These are phyloP conservation scores for Emericellopsis terricola DNA, from an alignment of 495 filamentous ascomycete species.

Conservation along the genomic window DNA sequence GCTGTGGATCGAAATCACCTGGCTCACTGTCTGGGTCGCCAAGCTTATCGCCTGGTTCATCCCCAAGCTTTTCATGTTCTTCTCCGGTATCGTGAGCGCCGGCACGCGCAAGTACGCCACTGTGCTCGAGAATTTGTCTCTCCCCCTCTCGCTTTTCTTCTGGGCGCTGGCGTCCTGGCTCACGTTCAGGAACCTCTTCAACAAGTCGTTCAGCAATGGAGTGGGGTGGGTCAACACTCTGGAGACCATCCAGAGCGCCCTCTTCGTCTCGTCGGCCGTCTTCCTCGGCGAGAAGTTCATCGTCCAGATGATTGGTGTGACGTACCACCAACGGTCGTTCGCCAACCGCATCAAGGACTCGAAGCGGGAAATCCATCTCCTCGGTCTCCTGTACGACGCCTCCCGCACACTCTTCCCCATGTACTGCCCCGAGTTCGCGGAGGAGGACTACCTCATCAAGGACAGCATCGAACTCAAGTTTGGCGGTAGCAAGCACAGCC, in stretches of 20 bases:
- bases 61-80: conserved; percentile 70
- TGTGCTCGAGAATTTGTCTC: conserved; percentile 61
- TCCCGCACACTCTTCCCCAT: conserved; percentile 74
- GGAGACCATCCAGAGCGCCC: conserved; percentile 54
- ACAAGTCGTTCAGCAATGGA: conserved; percentile 7
- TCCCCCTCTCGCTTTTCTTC: conserved; percentile 71
- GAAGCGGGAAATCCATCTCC: conserved; percentile 63
- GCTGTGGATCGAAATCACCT: conserved; percentile 80
- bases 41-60: conserved; percentile 67
- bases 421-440: conserved; percentile 75
- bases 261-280: conserved; percentile 60
- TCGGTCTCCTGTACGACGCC: conserved; percentile 76
- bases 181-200: conserved; percentile 55
- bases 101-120: conserved; percentile 86
- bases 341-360: conserved; percentile 71
- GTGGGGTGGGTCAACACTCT: conserved; percentile 30
- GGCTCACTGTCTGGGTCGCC: conserved; percentile 72
- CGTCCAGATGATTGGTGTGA: conserved; percentile 83
- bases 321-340: conserved; percentile 90
- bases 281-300: conserved; percentile 66
- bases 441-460: conserved; percentile 82
- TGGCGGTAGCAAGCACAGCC: conserved; percentile 21
- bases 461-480: conserved; percentile 46
- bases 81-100: conserved; percentile 76
- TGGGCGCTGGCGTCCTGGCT: conserved; percentile 69